Base-by-base conservation (phyloP, 139 green algal species). In the Bryopsis sp. region DNA sequence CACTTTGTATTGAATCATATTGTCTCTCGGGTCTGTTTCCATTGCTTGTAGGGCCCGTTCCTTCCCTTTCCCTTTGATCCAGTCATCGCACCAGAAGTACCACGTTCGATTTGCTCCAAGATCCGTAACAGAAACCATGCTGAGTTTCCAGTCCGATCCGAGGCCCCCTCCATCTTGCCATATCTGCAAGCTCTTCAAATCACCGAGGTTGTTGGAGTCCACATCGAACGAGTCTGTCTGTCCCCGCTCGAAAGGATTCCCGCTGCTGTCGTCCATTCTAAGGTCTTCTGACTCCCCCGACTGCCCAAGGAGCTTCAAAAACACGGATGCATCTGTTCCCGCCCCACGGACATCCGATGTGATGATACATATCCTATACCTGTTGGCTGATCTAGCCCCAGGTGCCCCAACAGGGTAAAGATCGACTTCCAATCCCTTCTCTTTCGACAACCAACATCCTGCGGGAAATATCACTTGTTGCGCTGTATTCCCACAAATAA, bases 241-340 rank as follows among this genome's bases (percentile, higher is more conserved):
- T 5, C 59, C 59, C 5, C 59, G 59, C 59, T 67, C 59, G 28
- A 67, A 67, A 4, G 59, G 32, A 36, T 67, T 54, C 19, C 43
- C 19, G 43, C 15, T 26, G 43, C 19, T 54, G 15, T 54, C 15
- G 43, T 11, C 11, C 15, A 11, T 54, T 54, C 19, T 11, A 54
- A 54, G 43, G 8, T 36, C 32, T 35, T 36, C 59, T 35, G 37
- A 37, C 60, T 57, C 15, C 62, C 50, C 64, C 61, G 78, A 38
- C 24, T 71, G 50, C 3, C 81, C 81, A 46, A 71, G 63, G 67
- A 91, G 69, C 71, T 88, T 74, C 33, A 84, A 1, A 22, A 73
- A 78, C 15, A 91, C 81, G 5, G 81, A 65, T 15, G 79, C 76
- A 26, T 85, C 82, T 15, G 85, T 91, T 54, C 85, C 85, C 1